Evolutionary conservation across 2,329 filamentous ascomycete genomes (phyloP).

Genomic region (Uncinocarpus reesii): DNA sequence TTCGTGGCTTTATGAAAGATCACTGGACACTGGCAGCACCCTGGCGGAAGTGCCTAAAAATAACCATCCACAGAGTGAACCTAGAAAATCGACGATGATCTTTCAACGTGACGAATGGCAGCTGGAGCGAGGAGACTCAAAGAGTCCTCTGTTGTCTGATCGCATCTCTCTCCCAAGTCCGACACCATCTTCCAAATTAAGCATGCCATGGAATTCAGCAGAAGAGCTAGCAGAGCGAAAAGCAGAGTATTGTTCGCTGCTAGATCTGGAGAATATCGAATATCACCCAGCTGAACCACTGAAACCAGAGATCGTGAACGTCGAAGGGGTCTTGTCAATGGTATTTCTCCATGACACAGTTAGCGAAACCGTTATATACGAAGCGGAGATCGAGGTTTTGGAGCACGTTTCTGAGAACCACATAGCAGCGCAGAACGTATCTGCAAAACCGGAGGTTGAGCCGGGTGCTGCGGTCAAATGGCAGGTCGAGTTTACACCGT

Average conservation of each 20-base stretch:
- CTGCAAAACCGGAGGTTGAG: not conserved
- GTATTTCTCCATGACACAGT: not conserved
- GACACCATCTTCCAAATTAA: conserved; percentile 18
- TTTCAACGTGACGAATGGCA: not conserved
- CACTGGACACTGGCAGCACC: not conserved
- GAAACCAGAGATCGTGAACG: conserved; percentile 3
- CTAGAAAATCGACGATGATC: not conserved
- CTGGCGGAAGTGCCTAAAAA: not conserved
- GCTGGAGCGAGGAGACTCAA: not conserved
- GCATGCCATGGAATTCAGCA: conserved; percentile 18
- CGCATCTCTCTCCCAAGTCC: conserved; percentile 18
- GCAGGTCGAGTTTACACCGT: conserved; percentile 8
- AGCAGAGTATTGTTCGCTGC: not conserved
- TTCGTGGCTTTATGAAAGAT: conserved; percentile 8
- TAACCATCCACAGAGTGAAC: not conserved
- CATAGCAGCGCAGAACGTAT: not conserved
- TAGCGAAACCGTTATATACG: not conserved
- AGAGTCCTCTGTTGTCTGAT: not conserved
- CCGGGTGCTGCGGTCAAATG: not conserved
- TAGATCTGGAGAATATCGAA: conserved; percentile 7
- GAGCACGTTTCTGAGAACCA: not conserved
- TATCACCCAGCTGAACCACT: not conserved
- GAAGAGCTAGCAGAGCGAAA: conserved; percentile 10
- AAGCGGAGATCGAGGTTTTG: conserved; percentile 5
- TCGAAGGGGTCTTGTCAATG: conserved; percentile 4